Conservation (phyloP, 192 early-diverging fungal genomes). For the Coemansia guatemalensis region DNA sequence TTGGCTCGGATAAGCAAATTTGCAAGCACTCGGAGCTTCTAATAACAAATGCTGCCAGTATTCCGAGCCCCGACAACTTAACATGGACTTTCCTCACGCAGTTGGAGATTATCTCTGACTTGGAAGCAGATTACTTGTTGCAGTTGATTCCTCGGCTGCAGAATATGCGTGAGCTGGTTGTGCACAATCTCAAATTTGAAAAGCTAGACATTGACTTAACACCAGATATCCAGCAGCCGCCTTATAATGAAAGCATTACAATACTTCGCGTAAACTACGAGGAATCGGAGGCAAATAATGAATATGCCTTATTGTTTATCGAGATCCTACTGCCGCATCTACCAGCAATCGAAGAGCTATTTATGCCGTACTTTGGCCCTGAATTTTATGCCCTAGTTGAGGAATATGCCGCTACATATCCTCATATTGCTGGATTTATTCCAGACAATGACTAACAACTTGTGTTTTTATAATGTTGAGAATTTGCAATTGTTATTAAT, state of each 20-base stretch:
- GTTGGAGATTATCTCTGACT: constrained; percentile 1
- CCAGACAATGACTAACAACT: not conserved
- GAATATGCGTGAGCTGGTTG: not conserved
- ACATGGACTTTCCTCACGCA: not conserved
- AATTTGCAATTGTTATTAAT: no score
- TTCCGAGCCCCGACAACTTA: not conserved
- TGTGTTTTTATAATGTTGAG: no score
- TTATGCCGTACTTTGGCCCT: constrained; percentile 1
- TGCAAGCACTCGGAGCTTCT: constrained; percentile 3
- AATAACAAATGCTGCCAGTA: not conserved
- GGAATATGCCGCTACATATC: constrained; percentile 1
- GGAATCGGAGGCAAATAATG: not conserved
- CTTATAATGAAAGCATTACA: not conserved
- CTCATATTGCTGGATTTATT: constrained; percentile 10
- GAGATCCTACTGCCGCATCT: not conserved
- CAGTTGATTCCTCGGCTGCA: not conserved
- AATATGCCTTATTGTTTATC: not conserved
- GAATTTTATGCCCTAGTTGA: constrained; percentile 8
- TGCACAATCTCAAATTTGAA: not conserved
- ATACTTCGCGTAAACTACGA: constrained; percentile 1
- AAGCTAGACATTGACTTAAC: not conserved
- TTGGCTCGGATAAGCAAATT: not conserved
- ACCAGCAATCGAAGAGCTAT: constrained; percentile 8
- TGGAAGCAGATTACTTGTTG: not conserved
- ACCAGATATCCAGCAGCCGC: not conserved